phyloP scores from a whole-genome alignment of 805 yeast species.

The Hanseniaspora pseudoguilliermondii region DNA sequence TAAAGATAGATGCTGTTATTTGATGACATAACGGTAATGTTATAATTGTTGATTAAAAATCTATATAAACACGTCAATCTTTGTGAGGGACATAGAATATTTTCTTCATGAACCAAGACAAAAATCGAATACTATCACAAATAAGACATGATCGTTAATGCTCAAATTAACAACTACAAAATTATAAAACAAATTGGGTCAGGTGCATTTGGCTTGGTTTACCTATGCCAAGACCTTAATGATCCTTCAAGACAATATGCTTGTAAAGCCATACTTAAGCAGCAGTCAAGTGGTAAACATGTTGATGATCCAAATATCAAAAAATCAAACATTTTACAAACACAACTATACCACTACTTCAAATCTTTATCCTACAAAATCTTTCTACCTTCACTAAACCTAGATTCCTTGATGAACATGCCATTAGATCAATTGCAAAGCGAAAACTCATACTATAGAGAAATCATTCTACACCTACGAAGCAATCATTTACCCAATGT shows the following conservation, averaged over 20 bases:
- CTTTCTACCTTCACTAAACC: slow-evolving; percentile 20
- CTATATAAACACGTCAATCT: no score
- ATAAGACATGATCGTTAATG: slow-evolving; percentile 17
- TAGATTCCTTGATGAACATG: slow-evolving; percentile 23
- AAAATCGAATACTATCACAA: no score
- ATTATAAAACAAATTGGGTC: slow-evolving; percentile 39
- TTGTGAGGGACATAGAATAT: no score
- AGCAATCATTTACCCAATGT: slow-evolving; percentile 74
- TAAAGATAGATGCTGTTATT: no score
- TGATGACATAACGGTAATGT: no score
- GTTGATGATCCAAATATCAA: slow-evolving; percentile 13
- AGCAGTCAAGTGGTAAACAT: slow-evolving; percentile 17
- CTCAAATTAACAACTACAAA: slow-evolving; percentile 23
- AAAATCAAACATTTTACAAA: slow-evolving; percentile 20
- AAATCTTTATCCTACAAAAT: slow-evolving; percentile 18
- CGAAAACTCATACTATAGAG: slow-evolving; percentile 33
- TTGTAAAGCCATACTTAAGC: slow-evolving; percentile 53
- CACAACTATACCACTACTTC: slow-evolving; percentile 22
- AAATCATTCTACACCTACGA: slow-evolving; percentile 57
- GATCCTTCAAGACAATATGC: slow-evolving; percentile 44
- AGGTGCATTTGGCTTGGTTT: slow-evolving; percentile 78
- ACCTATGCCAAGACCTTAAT: slow-evolving; percentile 45
- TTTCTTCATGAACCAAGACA: background rate
- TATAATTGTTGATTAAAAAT: no score
- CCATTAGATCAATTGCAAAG: slow-evolving; percentile 26